These are phyloP conservation scores for Leishmania turanica DNA, from an alignment of 208 protist genomes.

Conservation along the genomic window DNA sequence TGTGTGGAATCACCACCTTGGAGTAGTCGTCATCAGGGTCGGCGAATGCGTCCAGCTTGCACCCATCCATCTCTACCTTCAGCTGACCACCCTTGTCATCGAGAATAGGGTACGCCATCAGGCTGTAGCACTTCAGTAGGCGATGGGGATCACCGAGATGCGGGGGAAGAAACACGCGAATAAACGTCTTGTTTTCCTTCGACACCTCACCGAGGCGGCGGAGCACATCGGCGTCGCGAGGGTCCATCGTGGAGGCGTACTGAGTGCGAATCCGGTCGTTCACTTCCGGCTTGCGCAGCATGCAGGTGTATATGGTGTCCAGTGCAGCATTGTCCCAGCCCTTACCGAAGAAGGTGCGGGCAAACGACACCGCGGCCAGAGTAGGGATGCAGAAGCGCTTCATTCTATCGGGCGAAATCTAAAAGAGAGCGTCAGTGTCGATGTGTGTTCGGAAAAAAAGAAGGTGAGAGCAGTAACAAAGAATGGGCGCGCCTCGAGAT, in stretches of 20 bases:
- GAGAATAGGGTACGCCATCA: conserved; percentile 91
- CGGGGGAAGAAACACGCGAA: conserved; percentile 85
- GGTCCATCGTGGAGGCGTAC: conserved; percentile 88
- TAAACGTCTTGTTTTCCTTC: conserved; percentile 90
- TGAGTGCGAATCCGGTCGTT: conserved; percentile 83
- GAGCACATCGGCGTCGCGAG: conserved; percentile 82
- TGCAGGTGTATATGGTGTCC: conserved; percentile 83
- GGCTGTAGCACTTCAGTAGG: conserved; percentile 89
- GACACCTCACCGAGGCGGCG: conserved; percentile 77
- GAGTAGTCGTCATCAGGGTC: conserved; percentile 92
- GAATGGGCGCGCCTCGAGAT: neutral
- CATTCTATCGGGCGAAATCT: conserved; percentile 49
- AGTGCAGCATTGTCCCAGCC: conserved; percentile 90
- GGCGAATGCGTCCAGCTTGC: conserved; percentile 85
- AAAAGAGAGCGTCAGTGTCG: neutral
- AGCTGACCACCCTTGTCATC: conserved; percentile 89
- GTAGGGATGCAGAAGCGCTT: conserved; percentile 74
- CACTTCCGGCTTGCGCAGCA: conserved; percentile 89
- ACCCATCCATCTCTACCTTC: conserved; percentile 86
- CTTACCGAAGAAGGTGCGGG: conserved; percentile 90
- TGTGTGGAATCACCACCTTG: conserved; percentile 90
- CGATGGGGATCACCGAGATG: conserved; percentile 90
- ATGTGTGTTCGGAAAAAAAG: conserved; percentile 8
- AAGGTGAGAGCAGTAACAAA: neutral
- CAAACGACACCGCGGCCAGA: conserved; percentile 39